Conservation (phyloP, 2,329 filamentous ascomycete genomes). For the Aspergillus neoniger region DNA sequence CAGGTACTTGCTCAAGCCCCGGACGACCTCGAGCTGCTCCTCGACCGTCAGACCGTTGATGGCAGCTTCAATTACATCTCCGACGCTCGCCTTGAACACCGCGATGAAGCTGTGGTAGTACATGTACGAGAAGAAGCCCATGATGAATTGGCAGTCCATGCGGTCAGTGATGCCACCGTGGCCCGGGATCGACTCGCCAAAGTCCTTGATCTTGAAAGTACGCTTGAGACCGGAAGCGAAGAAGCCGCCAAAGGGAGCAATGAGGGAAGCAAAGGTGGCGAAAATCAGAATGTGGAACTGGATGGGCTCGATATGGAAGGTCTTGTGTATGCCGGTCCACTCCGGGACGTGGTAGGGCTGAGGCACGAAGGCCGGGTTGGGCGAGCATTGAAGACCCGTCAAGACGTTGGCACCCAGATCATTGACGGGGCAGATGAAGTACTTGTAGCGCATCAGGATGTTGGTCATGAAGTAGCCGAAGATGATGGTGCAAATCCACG, state of each 20-base stretch:
- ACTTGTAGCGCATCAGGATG: conserved; percentile 84
- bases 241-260: conserved; percentile 96
- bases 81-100: conserved; percentile 79
- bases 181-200: conserved; percentile 95
- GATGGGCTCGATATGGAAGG: conserved; percentile 78
- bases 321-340: conserved; percentile 70
- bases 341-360: conserved; percentile 72
- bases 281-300: conserved; percentile 91
- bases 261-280: conserved; percentile 91
- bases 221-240: conserved; percentile 97
- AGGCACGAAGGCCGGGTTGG: conserved; percentile 87
- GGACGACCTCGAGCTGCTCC: conserved; percentile 81
- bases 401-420: conserved; percentile 92
- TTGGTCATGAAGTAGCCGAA: conserved; percentile 82
- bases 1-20: conserved; percentile 63
- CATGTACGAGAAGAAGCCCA: conserved; percentile 98
- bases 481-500: conserved; percentile 91
- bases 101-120: conserved; percentile 99
- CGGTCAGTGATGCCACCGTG: conserved; percentile 98
- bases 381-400: conserved; percentile 83
- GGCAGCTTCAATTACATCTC: conserved; percentile 83
- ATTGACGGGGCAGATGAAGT: conserved; percentile 97
- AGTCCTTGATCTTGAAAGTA: conserved; percentile 99
- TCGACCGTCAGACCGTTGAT: conserved; percentile 86
- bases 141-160: conserved; percentile 99